phyloP scores from a whole-genome alignment of 2,329 filamentous ascomycete genomes.

The Penicillium capsulatum region DNA sequence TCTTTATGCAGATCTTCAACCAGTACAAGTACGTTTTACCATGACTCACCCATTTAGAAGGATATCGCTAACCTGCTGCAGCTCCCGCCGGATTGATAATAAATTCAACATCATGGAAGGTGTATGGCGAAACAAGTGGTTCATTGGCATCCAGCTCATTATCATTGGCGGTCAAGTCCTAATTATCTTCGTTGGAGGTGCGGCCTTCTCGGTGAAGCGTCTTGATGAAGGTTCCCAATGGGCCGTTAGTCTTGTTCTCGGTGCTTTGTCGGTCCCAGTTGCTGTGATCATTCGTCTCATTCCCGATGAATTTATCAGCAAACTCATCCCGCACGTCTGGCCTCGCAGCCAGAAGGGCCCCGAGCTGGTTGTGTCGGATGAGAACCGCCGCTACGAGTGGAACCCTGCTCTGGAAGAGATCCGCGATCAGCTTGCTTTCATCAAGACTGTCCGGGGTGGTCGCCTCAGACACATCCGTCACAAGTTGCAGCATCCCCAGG shows the following conservation, averaged over 20 bases:
- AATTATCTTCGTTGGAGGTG: constrained; percentile 67
- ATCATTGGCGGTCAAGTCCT: constrained; percentile 67
- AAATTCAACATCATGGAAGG: constrained; percentile 45
- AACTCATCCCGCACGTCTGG: constrained; percentile 41
- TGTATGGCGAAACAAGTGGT: constrained; percentile 42
- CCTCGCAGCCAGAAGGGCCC: constrained; percentile 36
- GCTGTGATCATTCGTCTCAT: constrained; percentile 58
- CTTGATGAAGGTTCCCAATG: constrained; percentile 62
- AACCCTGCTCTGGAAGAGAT: constrained; percentile 61
- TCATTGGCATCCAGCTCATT: constrained; percentile 59
- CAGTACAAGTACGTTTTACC: constrained; percentile 37
- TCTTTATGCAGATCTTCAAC: constrained; percentile 50
- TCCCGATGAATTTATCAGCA: constrained; percentile 53
- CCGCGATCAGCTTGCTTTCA: constrained; percentile 59
- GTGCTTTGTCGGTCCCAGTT: constrained; percentile 64
- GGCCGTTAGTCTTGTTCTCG: constrained; percentile 66
- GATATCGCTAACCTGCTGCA: too few species aligned
- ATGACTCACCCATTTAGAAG: too few species aligned
- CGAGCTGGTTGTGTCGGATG: constrained; percentile 44
- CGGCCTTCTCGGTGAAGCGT: constrained; percentile 60
- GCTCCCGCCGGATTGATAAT: constrained; percentile 43
- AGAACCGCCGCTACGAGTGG: constrained; percentile 50
- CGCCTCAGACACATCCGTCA: constrained; percentile 58
- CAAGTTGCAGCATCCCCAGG: constrained; percentile 56
- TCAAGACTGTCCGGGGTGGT: constrained; percentile 61